These are phyloP conservation scores for Starmerella potacharoeniae DNA, from an alignment of 805 yeast species.

Conservation along the genomic window DNA sequence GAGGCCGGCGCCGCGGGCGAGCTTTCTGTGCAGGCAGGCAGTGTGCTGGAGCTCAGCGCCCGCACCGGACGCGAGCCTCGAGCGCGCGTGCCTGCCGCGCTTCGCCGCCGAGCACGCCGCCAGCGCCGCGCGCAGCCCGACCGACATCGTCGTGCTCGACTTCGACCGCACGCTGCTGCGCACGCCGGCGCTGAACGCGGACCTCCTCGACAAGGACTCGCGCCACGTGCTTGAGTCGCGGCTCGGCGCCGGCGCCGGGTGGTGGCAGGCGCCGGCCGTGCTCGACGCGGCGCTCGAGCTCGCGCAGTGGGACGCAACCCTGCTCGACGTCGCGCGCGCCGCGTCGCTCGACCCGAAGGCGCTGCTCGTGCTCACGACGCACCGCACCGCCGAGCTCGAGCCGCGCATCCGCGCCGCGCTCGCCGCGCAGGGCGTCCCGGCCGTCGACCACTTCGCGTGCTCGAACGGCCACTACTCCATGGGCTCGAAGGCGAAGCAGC, in stretches of 20 bases:
- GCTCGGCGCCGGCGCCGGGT: conserved; percentile 11
- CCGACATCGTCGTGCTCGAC: conserved; percentile 20
- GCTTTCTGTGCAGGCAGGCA: no score
- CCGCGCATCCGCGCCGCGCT: conserved; percentile 12
- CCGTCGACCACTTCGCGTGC: conserved; percentile 17
- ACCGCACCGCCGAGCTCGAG: conserved; percentile 9
- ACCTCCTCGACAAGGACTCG: conserved; percentile 13
- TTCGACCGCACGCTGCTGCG: conserved; percentile 20
- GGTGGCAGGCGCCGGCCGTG: conserved; percentile 16
- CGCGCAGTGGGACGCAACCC: conserved; percentile 15
- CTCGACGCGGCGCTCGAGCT: conserved; percentile 12
- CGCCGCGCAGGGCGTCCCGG: conserved; percentile 8
- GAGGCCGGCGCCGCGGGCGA: no score
- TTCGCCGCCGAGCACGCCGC: conserved; percentile 5
- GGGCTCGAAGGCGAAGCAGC: conserved; percentile 7
- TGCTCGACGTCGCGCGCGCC: conserved; percentile 13
- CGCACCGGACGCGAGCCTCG: not conserved
- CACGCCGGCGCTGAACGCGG: conserved; percentile 13
- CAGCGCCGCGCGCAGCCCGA: not conserved
- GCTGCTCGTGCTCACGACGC: conserved; percentile 18
- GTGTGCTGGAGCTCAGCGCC: no score
- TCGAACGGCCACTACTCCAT: not conserved
- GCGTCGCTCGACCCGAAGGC: not conserved
- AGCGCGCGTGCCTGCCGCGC: conserved; percentile 13
- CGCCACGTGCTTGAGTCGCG: conserved; percentile 11